Conservation (phyloP, 768 basidiomycete genomes). For the Lyophyllum shimeji region DNA sequence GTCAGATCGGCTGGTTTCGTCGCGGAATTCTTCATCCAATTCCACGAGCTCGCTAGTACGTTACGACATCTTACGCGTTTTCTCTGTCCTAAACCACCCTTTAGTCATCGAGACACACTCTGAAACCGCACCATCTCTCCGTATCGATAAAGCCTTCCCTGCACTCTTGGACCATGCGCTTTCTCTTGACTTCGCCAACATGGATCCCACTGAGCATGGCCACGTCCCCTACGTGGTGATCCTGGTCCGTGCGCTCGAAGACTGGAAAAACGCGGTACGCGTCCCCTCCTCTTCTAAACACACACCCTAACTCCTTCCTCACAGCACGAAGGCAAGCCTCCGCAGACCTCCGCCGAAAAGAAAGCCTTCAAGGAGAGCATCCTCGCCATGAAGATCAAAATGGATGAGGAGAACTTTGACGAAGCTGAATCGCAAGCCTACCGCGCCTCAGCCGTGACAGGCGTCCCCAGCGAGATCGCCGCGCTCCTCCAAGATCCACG, state of each 20-base stretch:
- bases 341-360: constrained; percentile 62
- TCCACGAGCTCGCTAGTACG: constrained; percentile 83
- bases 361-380: constrained; percentile 75
- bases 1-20: constrained; percentile 89
- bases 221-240: constrained; percentile 92
- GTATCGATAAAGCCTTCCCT: constrained; percentile 89
- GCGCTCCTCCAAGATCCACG: constrained; percentile 63
- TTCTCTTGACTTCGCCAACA: constrained; percentile 66
- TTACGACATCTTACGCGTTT: constrained; percentile 1
- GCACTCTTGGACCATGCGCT: constrained; percentile 72
- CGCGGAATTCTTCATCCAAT: constrained; percentile 86
- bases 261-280: constrained; percentile 78
- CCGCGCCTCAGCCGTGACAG: constrained; percentile 64
- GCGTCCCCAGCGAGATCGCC: constrained; percentile 66
- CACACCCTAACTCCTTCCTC: neutral
- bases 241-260: constrained; percentile 77
- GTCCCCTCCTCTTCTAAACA: neutral
- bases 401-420: constrained; percentile 97
- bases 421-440: constrained; percentile 91
- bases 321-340: constrained; percentile 69
- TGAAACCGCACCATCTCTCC: constrained; percentile 69
- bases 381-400: constrained; percentile 62
- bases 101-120: constrained; percentile 89
- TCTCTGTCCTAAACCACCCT: neutral
- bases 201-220: constrained; percentile 88